Percentiles rank a stretch among this genome's conserved stretches.
These are phyloP conservation scores for Rhodotorula taiwanensis DNA, from an alignment of 768 basidiomycete genomes.

Conservation along the genomic window DNA sequence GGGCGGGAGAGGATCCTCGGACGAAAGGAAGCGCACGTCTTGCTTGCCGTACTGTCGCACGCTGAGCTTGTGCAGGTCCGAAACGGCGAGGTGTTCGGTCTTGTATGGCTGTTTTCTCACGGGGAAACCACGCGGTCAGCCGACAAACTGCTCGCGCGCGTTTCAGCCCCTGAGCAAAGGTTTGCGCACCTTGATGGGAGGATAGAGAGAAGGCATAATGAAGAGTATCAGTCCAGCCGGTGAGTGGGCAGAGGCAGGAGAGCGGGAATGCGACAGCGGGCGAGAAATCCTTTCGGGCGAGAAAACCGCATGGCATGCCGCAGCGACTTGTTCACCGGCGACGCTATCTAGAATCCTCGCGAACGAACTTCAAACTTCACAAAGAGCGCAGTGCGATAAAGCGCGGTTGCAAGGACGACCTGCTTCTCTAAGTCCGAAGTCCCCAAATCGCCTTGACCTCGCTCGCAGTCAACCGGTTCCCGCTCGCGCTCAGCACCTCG, in stretches of 20 bases:
- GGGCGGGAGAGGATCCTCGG: not conserved
- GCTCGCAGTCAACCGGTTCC: conserved; percentile 25
- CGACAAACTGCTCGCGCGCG: too few species aligned
- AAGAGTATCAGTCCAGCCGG: not conserved
- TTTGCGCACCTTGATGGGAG: not conserved
- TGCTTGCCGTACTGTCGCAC: conserved; percentile 38
- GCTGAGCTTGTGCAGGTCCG: conserved; percentile 23
- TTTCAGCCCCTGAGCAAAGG: too few species aligned
- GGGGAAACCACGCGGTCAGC: too few species aligned
- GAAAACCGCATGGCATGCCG: too few species aligned
- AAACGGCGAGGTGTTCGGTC: conserved; percentile 20
- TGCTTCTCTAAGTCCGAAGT: conserved; percentile 2
- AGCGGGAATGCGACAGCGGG: not conserved
- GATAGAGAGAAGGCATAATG: not conserved
- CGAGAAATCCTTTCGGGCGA: not conserved
- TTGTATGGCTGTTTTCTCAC: conserved; percentile 30
- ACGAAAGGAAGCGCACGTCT: conserved; percentile 2
- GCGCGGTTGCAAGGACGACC: too few species aligned
- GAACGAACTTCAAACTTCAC: too few species aligned
- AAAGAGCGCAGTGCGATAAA: too few species aligned
- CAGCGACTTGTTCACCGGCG: too few species aligned
- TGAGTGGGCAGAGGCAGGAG: not conserved
- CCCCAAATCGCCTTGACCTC: conserved; percentile 25
- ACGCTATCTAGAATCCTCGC: too few species aligned
- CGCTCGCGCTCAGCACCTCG: conserved; percentile 27